A percentile compares a stretch with the other conserved stretches of the same genome.
phyloP scores from a whole-genome alignment of 2,329 filamentous ascomycete species.

The Geosmithia flava region DNA sequence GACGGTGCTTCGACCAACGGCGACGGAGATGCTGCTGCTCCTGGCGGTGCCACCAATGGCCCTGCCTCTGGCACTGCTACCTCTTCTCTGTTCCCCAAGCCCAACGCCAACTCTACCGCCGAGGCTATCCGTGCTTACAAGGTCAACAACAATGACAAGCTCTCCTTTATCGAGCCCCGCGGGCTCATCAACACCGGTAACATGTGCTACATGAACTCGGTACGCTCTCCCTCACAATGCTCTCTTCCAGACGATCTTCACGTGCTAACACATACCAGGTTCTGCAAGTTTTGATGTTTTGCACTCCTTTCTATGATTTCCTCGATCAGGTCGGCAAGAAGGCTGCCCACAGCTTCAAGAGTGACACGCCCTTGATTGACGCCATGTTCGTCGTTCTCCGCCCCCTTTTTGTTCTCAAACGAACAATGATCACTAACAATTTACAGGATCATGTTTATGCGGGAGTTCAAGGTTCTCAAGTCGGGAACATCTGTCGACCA shows the following conservation, averaged over 20 bases:
- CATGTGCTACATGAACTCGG: slow-evolving; percentile 99
- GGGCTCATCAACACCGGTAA: slow-evolving; percentile 95
- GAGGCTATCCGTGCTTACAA: slow-evolving; percentile 68
- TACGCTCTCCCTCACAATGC: slow-evolving; percentile 32
- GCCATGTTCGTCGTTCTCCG: slow-evolving; percentile 55
- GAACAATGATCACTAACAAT: background rate
- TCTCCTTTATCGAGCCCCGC: slow-evolving; percentile 80
- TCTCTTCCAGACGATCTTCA: background rate
- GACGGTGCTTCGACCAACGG: slow-evolving; percentile 11
- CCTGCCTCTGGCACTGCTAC: slow-evolving; percentile 3
- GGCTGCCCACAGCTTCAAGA: slow-evolving; percentile 85
- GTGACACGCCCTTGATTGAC: slow-evolving; percentile 85
- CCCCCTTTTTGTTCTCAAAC: background rate
- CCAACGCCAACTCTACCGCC: slow-evolving; percentile 48
- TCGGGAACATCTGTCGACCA: slow-evolving; percentile 64
- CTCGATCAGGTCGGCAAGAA: slow-evolving; percentile 75
- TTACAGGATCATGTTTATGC: slow-evolving; percentile 83
- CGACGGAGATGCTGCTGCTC: slow-evolving; percentile 5
- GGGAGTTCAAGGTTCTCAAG: slow-evolving; percentile 78
- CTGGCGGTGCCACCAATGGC: slow-evolving; percentile 5
- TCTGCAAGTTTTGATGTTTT: slow-evolving; percentile 90
- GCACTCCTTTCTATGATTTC: slow-evolving; percentile 88
- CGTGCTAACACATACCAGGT: slow-evolving; percentile 46
- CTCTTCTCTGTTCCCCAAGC: slow-evolving; percentile 24
- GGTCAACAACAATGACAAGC: slow-evolving; percentile 50